Evolutionary conservation across 2,329 filamentous ascomycete genomes (phyloP), one percentile per base, ranked within the genome.

Genomic region (Pseudogymnoascus destructans): DNA sequence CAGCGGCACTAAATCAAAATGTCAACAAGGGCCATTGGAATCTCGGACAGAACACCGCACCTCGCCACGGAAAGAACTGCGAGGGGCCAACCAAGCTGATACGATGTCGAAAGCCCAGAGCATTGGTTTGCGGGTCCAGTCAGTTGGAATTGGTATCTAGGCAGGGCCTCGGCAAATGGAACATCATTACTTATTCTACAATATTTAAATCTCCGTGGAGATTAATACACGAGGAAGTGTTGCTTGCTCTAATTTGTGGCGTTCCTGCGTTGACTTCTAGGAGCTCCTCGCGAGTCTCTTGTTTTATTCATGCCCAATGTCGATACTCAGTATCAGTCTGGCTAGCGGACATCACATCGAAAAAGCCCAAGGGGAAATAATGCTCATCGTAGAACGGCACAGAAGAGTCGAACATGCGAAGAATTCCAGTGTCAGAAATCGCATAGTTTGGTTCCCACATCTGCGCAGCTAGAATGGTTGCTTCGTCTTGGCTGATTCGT

Each of bases 401-500:
- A 40, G 54, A 56, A 27, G 42, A 3, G n/a, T 49, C 42, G 9
- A 49, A 49, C 42, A 49, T 49, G 13, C 42, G 42, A 17, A 49
- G 42, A 27, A 49, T 49, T 7, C 42, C 23, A 17, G 42, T 49
- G 23, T 49, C 23, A 15, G 54, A 56, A 19, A 56, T 19, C 17
- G 30, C 54, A 56, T 56, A 33, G 13, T 25, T 40, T 19, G 54
- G 30, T 17, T 25, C 27, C 27, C 30, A 33, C 27, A 15, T 30
- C 1, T 40, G 17, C 8, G n/a, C 30, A 13, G 13, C 17, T 23
- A 27, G 17, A 23, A 36, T 56, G 54, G 7, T 21, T 38, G n/a
- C 17, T 9, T 35, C 40, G 1, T 70, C 61, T 2, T 64, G 61
- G 1, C 62, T 66, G 2, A 69, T 67, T 52, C 69, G 67, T n/a